Evolutionary conservation across 139 green algal genomes (phyloP).

Genomic region (Chlorella sorokiniana): DNA sequence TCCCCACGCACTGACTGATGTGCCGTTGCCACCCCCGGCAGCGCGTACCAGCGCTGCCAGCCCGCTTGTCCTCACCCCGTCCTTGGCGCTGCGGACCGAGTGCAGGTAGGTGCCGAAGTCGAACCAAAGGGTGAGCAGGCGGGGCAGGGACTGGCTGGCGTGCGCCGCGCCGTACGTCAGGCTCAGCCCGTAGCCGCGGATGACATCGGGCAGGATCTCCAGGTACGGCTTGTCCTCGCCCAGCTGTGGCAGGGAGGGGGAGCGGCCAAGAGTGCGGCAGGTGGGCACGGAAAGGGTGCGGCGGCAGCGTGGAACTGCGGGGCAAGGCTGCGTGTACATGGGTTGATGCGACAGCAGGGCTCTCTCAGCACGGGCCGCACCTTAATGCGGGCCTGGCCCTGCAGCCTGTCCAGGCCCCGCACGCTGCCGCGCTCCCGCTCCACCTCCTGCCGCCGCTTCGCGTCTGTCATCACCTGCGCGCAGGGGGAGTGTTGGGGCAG

Average conservation of each 20-base stretch:
- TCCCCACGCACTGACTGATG: no score
- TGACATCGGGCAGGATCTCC: constrained; percentile 69
- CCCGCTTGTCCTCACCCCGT: no score
- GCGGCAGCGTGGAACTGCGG: not conserved
- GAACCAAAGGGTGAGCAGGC: constrained; percentile 95
- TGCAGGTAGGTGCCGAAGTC: constrained; percentile 78
- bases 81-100: not conserved
- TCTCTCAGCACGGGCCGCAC: not conserved
- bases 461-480: constrained; percentile 37
- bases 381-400: constrained; percentile 53
- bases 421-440: constrained; percentile 23
- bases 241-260: constrained; percentile 18
- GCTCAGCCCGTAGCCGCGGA: constrained; percentile 75
- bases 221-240: constrained; percentile 67
- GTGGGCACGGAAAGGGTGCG: not conserved
- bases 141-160: constrained; percentile 85
- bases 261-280: not conserved
- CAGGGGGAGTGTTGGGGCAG: not conserved
- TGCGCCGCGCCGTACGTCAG: constrained; percentile 67
- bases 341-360: no score
- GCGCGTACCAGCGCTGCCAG: no score
- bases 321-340: not conserved
- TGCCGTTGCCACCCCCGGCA: no score
- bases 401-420: constrained; percentile 45
- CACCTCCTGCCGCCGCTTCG: constrained; percentile 38